Evolutionary conservation across 2,329 filamentous ascomycete species (phyloP), one percentile per base, ranked within the genome.

Genomic region (Alternaria infectoria): DNA sequence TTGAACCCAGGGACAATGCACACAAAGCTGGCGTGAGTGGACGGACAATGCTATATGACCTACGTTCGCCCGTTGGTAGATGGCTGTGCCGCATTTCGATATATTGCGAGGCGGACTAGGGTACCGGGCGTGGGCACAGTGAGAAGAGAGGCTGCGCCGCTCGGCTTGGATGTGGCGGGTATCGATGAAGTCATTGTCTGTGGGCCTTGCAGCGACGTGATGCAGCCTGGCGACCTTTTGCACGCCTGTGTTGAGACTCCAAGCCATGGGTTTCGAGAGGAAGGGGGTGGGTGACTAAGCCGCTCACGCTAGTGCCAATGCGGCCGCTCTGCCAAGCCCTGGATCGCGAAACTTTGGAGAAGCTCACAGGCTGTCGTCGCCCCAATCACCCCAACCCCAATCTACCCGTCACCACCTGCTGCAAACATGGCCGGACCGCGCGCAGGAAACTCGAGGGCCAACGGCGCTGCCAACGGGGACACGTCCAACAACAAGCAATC

Each of bases 401-500:
- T 58, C 23, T 45, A 62, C 57, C 57, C 61, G 60, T 65, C 64
- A 65, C 55, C 54, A 69, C 71, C 69, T 71, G 73, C 71, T 74
- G 69, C 70, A 75, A 67, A 64, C n/a, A 77, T 77, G 75, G 71
- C 75, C 68, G 74, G 74, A 59, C 71, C 74, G 70, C 75, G 73
- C 68, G 66, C 74, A 74, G 75, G 74, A 64, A 96, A 94, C 85
- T 91, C 90, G 80, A 91, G 89, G 85, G 88, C 89, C 81, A 91
- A 92, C 81, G 92, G 96, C 83, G 85, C 88, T 69, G 88, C 90
- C 76, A 92, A 92, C 82, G 89, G 87, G 85, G 91, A 96, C 86
- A 86, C 86, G 78, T 92, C 91, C 73, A 94, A 90, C 74, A 95
- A 91, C 81, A 97, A 97, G 87, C 92, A 91, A 81, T 97, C 92